These are phyloP conservation scores for Pezizomycotina sp. DNA, from an alignment of 2,329 filamentous ascomycete species.

Conservation along the genomic window DNA sequence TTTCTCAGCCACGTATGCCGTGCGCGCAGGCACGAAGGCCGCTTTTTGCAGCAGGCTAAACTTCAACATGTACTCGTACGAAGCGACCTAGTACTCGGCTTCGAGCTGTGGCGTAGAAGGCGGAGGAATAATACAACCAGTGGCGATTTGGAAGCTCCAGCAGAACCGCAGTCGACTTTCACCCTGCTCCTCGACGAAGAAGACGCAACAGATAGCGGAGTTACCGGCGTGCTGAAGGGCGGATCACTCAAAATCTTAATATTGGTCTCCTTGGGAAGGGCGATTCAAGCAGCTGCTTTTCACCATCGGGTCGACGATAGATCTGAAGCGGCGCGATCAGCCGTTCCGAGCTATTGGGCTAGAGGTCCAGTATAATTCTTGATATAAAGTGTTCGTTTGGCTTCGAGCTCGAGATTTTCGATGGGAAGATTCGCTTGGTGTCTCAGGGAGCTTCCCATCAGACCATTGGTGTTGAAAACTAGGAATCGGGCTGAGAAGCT, in stretches of 20 bases:
- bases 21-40: conserved; percentile 67
- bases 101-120: conserved; percentile 73
- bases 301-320: conserved; percentile 72
- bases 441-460: no score
- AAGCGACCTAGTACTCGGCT: conserved; percentile 84
- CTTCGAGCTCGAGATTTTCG: no score
- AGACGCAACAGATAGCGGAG: conserved; percentile 32
- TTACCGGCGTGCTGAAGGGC: conserved; percentile 72
- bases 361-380: conserved; percentile 70
- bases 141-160: conserved; percentile 21
- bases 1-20: conserved; percentile 77
- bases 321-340: conserved; percentile 58
- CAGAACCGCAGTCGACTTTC: conserved; percentile 4
- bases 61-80: conserved; percentile 97
- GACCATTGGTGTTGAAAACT: no score
- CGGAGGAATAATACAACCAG: conserved; percentile 26
- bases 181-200: conserved; percentile 14
- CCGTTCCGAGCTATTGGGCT: conserved; percentile 61
- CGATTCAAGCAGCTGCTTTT: conserved; percentile 83
- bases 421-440: no score
- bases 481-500: no score
- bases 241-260: conserved; percentile 73
- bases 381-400: no score
- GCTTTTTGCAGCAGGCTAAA: conserved; percentile 81
- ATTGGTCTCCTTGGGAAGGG: conserved; percentile 79